Conservation (phyloP, 495 filamentous ascomycete genomes). For the Lasiosphaeris hirsuta region DNA sequence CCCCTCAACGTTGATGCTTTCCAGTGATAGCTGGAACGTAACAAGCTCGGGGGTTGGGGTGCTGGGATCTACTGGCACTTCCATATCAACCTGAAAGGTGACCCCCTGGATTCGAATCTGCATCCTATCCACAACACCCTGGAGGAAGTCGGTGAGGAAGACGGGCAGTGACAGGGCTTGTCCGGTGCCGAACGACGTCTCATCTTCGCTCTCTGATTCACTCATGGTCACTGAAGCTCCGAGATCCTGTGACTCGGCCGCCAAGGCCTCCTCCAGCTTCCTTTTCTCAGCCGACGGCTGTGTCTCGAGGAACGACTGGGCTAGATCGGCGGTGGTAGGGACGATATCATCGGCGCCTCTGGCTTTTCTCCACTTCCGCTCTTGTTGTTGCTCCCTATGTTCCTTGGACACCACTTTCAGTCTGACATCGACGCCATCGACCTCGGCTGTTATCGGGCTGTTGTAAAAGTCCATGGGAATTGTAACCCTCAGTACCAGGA, state of each 20-base stretch:
- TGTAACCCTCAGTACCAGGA: slow-evolving; percentile 68
- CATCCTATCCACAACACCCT: slow-evolving; percentile 77
- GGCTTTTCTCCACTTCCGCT: slow-evolving; percentile 26
- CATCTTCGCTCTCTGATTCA: slow-evolving; percentile 64
- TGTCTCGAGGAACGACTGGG: slow-evolving; percentile 80
- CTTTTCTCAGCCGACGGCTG: slow-evolving; percentile 72
- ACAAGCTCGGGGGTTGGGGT: slow-evolving; percentile 50
- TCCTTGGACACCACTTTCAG: slow-evolving; percentile 42
- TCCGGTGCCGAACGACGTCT: slow-evolving; percentile 65
- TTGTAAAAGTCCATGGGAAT: slow-evolving; percentile 79
- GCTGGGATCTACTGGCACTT: slow-evolving; percentile 59
- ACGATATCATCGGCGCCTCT: slow-evolving; percentile 44
- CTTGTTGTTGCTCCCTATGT: slow-evolving; percentile 27
- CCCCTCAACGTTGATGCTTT: slow-evolving; percentile 63
- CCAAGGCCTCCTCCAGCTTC: slow-evolving; percentile 72
- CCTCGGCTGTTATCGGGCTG: slow-evolving; percentile 72
- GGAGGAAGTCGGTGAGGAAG: slow-evolving; percentile 78
- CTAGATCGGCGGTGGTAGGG: slow-evolving; percentile 78
- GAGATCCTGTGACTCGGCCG: slow-evolving; percentile 63
- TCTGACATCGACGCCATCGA: slow-evolving; percentile 71
- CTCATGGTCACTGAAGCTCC: slow-evolving; percentile 50
- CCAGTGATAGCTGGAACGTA: slow-evolving; percentile 62
- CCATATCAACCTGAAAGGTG: slow-evolving; percentile 57
- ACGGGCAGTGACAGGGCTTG: slow-evolving; percentile 70
- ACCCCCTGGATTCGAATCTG: slow-evolving; percentile 63